Evolutionary conservation across 805 yeast genomes (phyloP).

Genomic region (Maudiozyma bulderi): DNA sequence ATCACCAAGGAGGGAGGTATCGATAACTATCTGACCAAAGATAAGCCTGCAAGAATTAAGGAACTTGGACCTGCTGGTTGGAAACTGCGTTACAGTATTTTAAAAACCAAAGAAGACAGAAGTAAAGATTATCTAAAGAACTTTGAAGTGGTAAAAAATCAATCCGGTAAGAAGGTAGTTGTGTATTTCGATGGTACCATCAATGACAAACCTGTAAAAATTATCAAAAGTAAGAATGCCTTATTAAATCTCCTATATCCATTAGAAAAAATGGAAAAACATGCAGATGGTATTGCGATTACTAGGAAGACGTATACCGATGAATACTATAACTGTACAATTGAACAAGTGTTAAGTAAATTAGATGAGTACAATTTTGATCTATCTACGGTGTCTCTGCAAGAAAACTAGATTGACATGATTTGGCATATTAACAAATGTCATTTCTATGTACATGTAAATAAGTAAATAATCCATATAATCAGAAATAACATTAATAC

Average conservation of each 20-base stretch:
- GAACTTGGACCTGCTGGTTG: conserved; percentile 91
- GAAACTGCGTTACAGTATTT: conserved; percentile 71
- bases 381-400: conserved; percentile 23
- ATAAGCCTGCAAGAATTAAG: conserved; percentile 80
- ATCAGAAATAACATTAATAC: neutral
- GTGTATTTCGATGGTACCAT: conserved; percentile 42
- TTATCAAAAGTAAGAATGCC: conserved; percentile 57
- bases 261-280: conserved; percentile 35
- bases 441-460: neutral
- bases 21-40: conserved; percentile 79
- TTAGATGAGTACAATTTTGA: conserved; percentile 28
- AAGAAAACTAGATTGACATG: neutral
- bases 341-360: conserved; percentile 13
- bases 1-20: conserved; percentile 91
- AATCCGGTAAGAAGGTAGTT: conserved; percentile 26
- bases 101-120: conserved; percentile 36
- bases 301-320: conserved; percentile 43
- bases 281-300: conserved; percentile 36
- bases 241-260: conserved; percentile 48
- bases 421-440: neutral
- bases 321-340: conserved; percentile 25
- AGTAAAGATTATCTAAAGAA: conserved; percentile 1
- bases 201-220: conserved; percentile 35
- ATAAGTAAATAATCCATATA: neutral
- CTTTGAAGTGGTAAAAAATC: conserved; percentile 1